A percentile compares a stretch with the other conserved stretches of the same genome.
These are phyloP conservation scores for Candida sp. DNA, from an alignment of 1,139 yeast genomes.

Conservation along the genomic window DNA sequence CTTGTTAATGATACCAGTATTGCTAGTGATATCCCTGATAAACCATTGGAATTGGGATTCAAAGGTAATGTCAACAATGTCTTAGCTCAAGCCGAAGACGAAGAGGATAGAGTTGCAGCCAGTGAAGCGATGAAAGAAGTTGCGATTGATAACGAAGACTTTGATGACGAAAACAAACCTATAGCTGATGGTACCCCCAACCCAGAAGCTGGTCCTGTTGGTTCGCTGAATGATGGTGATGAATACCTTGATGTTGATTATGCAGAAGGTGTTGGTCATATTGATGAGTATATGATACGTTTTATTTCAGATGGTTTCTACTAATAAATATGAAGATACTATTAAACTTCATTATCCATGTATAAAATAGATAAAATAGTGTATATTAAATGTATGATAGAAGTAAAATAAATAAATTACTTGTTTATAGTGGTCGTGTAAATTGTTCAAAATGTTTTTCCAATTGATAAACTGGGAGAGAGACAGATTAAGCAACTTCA, in stretches of 20 bases:
- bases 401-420: neutral
- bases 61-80: conserved; percentile 59
- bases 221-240: conserved; percentile 14
- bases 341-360: neutral
- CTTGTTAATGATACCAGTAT: conserved; percentile 64
- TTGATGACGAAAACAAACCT: conserved; percentile 38
- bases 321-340: conserved; percentile 16
- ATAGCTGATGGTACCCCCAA: conserved; percentile 21
- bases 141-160: conserved; percentile 84
- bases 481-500: neutral
- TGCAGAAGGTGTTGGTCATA: conserved; percentile 78
- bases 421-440: neutral
- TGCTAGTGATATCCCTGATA: conserved; percentile 32
- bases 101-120: conserved; percentile 93
- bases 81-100: conserved; percentile 94
- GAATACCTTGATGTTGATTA: conserved; percentile 51
- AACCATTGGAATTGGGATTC: conserved; percentile 32
- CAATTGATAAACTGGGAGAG: neutral
- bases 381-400: neutral
- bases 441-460: neutral
- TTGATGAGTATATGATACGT: conserved; percentile 95
- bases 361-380: no score
- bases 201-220: conserved; percentile 13
- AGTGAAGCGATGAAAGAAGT: conserved; percentile 84
- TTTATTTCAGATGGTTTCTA: conserved; percentile 74